Percentiles rank a stretch among this genome's conserved stretches.
phyloP scores from a whole-genome alignment of 345 rosid genomes.

The Ceriops decandra region DNA sequence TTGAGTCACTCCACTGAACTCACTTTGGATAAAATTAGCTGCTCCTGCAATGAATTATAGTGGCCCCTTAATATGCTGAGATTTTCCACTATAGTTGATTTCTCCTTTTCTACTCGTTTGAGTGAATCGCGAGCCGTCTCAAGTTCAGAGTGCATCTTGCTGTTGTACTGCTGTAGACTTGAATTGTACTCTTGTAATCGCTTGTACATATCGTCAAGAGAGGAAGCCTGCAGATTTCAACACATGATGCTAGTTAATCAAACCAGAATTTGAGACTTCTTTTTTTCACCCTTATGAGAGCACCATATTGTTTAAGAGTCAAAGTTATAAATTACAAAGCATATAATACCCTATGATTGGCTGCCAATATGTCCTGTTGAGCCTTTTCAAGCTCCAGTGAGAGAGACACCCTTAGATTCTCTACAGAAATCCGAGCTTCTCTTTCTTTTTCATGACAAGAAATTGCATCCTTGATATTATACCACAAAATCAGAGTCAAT shows the following conservation, averaged over 20 bases:
- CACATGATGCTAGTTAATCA: background rate
- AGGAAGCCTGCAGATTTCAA: constrained; percentile 43
- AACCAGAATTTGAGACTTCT: no score
- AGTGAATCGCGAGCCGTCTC: constrained; percentile 53
- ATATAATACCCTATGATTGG: constrained; percentile 59
- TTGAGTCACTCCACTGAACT: constrained; percentile 10
- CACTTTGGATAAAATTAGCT: constrained; percentile 63
- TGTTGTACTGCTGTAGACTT: constrained; percentile 77
- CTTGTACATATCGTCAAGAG: constrained; percentile 69
- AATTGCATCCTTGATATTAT: constrained; percentile 55
- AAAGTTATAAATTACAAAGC: background rate
- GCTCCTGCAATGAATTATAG: constrained; percentile 74
- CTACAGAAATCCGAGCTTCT: constrained; percentile 59
- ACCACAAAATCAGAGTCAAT: constrained; percentile 7
- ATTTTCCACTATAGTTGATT: constrained; percentile 68
- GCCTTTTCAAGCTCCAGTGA: constrained; percentile 61
- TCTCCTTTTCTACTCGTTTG: constrained; percentile 71
- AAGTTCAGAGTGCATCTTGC: constrained; percentile 65
- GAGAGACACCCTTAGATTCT: constrained; percentile 55
- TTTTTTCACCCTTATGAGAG: no score
- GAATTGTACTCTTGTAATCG: constrained; percentile 78
- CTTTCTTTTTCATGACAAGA: constrained; percentile 54
- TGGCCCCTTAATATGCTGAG: constrained; percentile 82
- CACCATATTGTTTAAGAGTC: background rate
- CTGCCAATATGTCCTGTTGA: constrained; percentile 58